Evolutionary conservation across 108 stramenopile species (phyloP).

Genomic region (Nitzschia putrida): DNA sequence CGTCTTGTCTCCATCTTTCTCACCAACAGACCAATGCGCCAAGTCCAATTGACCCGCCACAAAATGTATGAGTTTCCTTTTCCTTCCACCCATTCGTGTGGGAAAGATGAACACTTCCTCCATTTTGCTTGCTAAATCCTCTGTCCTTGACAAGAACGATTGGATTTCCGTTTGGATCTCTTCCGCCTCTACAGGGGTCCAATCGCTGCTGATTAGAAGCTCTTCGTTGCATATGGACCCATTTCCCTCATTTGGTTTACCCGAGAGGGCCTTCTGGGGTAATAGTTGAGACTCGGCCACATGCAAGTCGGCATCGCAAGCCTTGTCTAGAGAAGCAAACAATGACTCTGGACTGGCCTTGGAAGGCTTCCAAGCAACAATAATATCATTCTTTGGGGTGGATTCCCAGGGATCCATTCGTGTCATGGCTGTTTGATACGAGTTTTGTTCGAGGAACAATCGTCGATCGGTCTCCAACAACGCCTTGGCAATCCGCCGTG

Average conservation of each 20-base stretch:
- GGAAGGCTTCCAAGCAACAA: conserved; percentile 55
- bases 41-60: conserved; percentile 58
- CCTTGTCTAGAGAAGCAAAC: conserved; percentile 23
- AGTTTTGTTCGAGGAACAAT: conserved; percentile 41
- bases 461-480: conserved; percentile 74
- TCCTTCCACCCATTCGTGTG: conserved; percentile 56
- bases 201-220: conserved; percentile 27
- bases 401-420: conserved; percentile 74
- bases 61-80: conserved; percentile 68
- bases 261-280: background rate
- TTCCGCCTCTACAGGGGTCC: conserved; percentile 56
- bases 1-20: conserved; percentile 61
- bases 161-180: conserved; percentile 44
- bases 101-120: conserved; percentile 29
- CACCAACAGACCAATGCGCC: conserved; percentile 63
- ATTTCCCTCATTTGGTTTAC: background rate
- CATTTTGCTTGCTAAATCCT: background rate
- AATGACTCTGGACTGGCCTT: background rate
- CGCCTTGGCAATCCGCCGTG: conserved; percentile 73
- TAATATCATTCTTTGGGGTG: conserved; percentile 76
- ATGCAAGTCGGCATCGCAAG: conserved; percentile 48
- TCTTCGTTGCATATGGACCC: too few relatives aligned
- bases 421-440: conserved; percentile 49
- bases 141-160: conserved; percentile 36
- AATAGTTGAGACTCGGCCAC: conserved; percentile 48